A percentile compares a stretch with the other conserved stretches of the same genome.
Evolutionary conservation across 2,329 filamentous ascomycete species (phyloP).

Genomic region (Amylocarpus encephaloides): DNA sequence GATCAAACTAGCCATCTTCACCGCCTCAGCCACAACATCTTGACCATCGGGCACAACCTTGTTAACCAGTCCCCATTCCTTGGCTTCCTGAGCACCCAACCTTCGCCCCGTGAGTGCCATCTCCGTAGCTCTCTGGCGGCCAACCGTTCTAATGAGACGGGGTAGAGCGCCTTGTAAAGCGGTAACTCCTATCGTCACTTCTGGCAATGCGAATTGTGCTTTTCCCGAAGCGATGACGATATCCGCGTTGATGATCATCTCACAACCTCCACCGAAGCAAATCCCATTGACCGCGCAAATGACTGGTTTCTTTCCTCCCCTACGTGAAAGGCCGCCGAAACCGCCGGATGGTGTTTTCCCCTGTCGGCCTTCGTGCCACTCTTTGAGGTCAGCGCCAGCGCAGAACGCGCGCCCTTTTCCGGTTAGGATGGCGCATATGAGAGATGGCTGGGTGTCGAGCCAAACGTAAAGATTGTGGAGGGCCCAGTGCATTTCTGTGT

Average conservation of each 20-base stretch:
- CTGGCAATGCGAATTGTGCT: constrained; percentile 63
- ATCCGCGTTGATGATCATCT: constrained; percentile 70
- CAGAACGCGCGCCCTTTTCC: constrained; percentile 60
- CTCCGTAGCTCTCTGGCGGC: constrained; percentile 62
- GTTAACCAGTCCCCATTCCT: constrained; percentile 65
- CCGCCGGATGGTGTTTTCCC: constrained; percentile 37
- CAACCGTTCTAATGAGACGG: constrained; percentile 58
- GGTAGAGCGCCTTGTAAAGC: constrained; percentile 66
- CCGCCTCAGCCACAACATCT: constrained; percentile 48
- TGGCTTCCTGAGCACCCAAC: constrained; percentile 53
- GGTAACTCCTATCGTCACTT: constrained; percentile 64
- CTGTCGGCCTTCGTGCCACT: constrained; percentile 40
- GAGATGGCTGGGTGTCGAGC: constrained; percentile 55
- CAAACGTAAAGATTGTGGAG: constrained; percentile 46
- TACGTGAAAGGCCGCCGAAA: constrained; percentile 61
- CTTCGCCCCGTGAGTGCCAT: constrained; percentile 60
- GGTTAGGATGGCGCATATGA: constrained; percentile 55
- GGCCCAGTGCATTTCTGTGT: constrained; percentile 31
- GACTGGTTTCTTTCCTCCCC: constrained; percentile 65
- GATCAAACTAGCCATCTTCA: constrained; percentile 56
- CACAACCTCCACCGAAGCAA: constrained; percentile 69
- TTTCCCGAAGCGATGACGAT: constrained; percentile 55
- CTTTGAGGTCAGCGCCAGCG: constrained; percentile 61
- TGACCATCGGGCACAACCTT: constrained; percentile 44
- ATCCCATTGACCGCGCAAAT: constrained; percentile 71